Conservation (phyloP, 768 basidiomycete species). For the Mycena vulgaris region DNA sequence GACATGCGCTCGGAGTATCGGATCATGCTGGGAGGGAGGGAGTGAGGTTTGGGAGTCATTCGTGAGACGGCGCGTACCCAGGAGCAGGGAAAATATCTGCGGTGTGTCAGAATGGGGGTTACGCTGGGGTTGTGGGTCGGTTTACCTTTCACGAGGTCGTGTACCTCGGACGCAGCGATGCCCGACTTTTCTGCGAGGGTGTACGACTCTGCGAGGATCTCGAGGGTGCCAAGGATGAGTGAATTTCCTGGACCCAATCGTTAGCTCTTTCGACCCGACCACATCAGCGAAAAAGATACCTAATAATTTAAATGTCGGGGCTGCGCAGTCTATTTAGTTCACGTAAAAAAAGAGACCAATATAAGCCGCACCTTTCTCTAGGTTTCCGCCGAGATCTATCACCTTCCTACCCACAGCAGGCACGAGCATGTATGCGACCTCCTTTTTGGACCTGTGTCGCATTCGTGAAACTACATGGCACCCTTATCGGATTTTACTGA, state of each 20-base stretch:
- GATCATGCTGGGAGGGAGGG: constrained; percentile 57
- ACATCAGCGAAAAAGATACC: neutral
- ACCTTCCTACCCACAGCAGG: constrained; percentile 86
- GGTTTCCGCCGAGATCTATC: constrained; percentile 86
- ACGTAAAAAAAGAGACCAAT: neutral
- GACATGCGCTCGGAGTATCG: constrained; percentile 79
- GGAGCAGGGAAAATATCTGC: constrained; percentile 81
- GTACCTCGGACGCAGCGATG: constrained; percentile 74
- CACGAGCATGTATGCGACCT: constrained; percentile 82
- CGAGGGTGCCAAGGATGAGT: constrained; percentile 81
- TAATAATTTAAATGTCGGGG: constrained; percentile 78
- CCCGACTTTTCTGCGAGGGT: constrained; percentile 91
- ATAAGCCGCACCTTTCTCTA: constrained; percentile 76
- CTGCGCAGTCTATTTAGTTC: constrained; percentile 50
- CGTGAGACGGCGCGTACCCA: constrained; percentile 52
- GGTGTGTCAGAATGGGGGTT: constrained; percentile 1
- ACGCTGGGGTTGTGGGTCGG: neutral
- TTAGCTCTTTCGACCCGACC: neutral
- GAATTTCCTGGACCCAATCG: constrained; percentile 63
- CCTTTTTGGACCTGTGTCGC: constrained; percentile 72
- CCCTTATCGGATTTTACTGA: neutral
- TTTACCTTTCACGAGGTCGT: constrained; percentile 71
- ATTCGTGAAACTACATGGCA: neutral
- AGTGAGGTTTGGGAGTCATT: neutral
- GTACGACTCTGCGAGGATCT: constrained; percentile 86